Conservation (phyloP, 495 filamentous ascomycete species). For the Glutinoglossum americanum region DNA sequence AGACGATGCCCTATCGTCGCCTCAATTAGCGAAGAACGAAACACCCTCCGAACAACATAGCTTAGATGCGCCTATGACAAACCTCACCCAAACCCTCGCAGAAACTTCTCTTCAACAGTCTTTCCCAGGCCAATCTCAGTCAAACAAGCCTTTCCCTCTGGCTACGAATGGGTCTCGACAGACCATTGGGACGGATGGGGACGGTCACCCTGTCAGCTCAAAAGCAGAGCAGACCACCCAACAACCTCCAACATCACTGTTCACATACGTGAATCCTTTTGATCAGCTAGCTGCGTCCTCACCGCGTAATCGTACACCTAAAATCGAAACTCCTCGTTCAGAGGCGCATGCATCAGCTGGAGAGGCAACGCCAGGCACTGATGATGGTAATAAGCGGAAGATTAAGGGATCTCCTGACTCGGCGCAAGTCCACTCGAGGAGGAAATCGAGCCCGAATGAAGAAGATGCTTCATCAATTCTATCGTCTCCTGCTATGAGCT, state of each 20-base stretch:
- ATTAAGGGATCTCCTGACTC: conserved; percentile 12
- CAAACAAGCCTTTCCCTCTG: neutral
- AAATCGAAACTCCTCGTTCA: conserved; percentile 8
- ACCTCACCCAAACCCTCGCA: conserved; percentile 8
- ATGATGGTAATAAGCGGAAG: conserved; percentile 11
- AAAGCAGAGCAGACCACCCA: neutral
- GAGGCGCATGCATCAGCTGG: conserved; percentile 10
- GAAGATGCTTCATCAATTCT: conserved; percentile 11
- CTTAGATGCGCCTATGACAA: conserved; percentile 11
- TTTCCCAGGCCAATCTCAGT: conserved; percentile 2
- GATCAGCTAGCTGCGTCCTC: conserved; percentile 49
- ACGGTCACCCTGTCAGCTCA: neutral
- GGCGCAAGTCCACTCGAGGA: conserved; percentile 9
- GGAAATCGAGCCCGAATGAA: conserved; percentile 6
- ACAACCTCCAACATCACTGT: conserved; percentile 21
- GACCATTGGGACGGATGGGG: conserved; percentile 6
- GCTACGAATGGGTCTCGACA: conserved; percentile 3
- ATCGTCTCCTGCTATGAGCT: conserved; percentile 17
- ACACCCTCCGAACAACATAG: neutral
- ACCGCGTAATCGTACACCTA: conserved; percentile 33
- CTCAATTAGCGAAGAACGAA: neutral
- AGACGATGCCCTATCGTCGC: neutral
- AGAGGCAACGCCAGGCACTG: conserved; percentile 8
- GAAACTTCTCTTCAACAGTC: conserved; percentile 10
- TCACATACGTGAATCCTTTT: conserved; percentile 65